Conservation (phyloP, 1,284 basidiomycete species). For the Microbotryum intermedium region DNA sequence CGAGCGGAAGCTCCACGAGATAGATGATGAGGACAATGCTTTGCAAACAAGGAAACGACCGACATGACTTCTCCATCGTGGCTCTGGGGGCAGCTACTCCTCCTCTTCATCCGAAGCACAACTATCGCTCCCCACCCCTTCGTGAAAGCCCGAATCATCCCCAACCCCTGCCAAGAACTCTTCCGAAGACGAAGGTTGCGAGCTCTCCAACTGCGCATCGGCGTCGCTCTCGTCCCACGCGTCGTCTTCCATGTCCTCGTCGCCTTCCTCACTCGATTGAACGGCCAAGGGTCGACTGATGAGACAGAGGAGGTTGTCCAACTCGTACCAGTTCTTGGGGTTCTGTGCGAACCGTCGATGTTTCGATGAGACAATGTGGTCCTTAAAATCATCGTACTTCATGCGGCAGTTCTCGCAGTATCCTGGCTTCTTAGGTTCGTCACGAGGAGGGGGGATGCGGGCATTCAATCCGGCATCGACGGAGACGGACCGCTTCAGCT, state of each 20-base stretch:
- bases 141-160: too few relatives aligned
- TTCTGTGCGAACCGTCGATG: constrained; percentile 82
- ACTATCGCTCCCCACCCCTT: too few relatives aligned
- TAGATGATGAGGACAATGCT: too few relatives aligned
- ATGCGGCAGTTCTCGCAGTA: constrained; percentile 95
- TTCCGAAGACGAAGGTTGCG: too few relatives aligned
- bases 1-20: background rate
- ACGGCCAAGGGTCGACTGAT: constrained; percentile 53
- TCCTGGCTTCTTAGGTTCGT: constrained; percentile 78
- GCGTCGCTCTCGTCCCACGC: background rate
- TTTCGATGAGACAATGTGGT: constrained; percentile 66
- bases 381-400: constrained; percentile 81
- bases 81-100: too few relatives aligned
- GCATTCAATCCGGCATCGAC: constrained; percentile 36
- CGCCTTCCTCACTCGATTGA: background rate
- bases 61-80: too few relatives aligned
- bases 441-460: constrained; percentile 11
- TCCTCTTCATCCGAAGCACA: too few relatives aligned
- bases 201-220: background rate
- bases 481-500: constrained; percentile 27
- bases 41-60: background rate
- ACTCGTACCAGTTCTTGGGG: constrained; percentile 66
- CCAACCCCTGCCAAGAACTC: too few relatives aligned
- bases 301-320: constrained; percentile 69
- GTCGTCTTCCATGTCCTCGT: background rate